Percentiles rank a stretch among this genome's conserved stretches.
These are phyloP conservation scores for Epipyxis sp. DNA, from an alignment of 108 stramenopile species.

Conservation along the genomic window DNA sequence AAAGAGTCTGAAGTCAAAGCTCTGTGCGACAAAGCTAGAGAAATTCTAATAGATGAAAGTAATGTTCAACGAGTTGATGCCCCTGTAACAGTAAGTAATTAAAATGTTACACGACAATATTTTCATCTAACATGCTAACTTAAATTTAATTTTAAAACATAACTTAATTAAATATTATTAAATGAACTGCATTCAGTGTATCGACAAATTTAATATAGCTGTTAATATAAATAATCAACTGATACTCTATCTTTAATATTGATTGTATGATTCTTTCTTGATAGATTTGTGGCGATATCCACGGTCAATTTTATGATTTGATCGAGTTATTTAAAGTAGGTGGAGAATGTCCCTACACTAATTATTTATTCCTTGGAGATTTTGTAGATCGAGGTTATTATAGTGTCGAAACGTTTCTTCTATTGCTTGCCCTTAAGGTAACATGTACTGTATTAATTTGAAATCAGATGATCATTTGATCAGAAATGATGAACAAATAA, in stretches of 20 bases:
- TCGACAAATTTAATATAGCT: too few relatives aligned
- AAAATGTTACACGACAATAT: not conserved
- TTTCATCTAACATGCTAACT: too few relatives aligned
- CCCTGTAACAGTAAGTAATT: constrained; percentile 77
- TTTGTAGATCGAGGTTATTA: constrained; percentile 99
- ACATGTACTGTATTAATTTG: not conserved
- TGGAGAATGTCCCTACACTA: constrained; percentile 92
- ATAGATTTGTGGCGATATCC: constrained; percentile 94
- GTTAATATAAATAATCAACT: too few relatives aligned
- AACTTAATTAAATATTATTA: not conserved
- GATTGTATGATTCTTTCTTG: not conserved
- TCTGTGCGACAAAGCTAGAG: constrained; percentile 88
- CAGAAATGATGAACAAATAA: too few relatives aligned
- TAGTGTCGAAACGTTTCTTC: constrained; percentile 92
- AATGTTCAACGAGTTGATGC: constrained; percentile 97
- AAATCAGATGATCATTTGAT: too few relatives aligned
- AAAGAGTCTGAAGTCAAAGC: constrained; percentile 95
- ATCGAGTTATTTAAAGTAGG: constrained; percentile 97
- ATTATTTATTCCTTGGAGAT: constrained; percentile 98
- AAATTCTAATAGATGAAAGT: constrained; percentile 95
- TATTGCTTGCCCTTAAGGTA: constrained; percentile 92
- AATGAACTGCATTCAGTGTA: too few relatives aligned
- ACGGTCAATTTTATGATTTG: constrained; percentile 99
- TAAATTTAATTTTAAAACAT: too few relatives aligned
- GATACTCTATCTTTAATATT: not conserved